Evolutionary conservation across 2,329 filamentous ascomycete species (phyloP).

Genomic region (Whalleya microplaca): DNA sequence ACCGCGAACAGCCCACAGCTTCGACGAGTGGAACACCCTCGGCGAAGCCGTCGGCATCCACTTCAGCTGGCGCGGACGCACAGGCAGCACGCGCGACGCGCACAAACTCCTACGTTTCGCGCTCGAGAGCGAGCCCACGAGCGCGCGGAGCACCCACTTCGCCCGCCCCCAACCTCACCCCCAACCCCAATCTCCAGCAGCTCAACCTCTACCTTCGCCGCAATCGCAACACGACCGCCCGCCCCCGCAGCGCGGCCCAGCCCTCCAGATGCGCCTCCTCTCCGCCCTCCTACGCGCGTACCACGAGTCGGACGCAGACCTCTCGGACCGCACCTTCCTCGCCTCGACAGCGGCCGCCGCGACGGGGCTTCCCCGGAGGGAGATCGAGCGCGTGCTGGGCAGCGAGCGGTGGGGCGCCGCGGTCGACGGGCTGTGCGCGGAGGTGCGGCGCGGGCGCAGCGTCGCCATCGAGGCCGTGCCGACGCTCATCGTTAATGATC

Average conservation of each 20-base stretch:
- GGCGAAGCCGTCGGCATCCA: constrained; percentile 43
- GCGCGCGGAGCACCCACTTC: constrained; percentile 31
- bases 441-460: constrained; percentile 33
- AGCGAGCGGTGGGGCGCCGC: constrained; percentile 41
- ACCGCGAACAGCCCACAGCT: constrained; percentile 31
- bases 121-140: constrained; percentile 34
- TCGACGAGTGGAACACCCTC: constrained; percentile 28
- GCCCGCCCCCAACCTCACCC: not conserved
- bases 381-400: constrained; percentile 21
- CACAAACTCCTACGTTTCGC: constrained; percentile 53
- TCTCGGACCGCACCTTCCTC: constrained; percentile 47
- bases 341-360: constrained; percentile 38
- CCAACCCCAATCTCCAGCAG: too few relatives aligned
- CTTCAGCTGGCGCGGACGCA: constrained; percentile 46
- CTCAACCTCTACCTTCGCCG: too few relatives aligned
- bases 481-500: constrained; percentile 71
- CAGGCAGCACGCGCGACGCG: constrained; percentile 49
- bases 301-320: constrained; percentile 47
- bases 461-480: constrained; percentile 66
- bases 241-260: constrained; percentile 28
- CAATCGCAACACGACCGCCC: constrained; percentile 4
- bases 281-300: constrained; percentile 46
- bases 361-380: constrained; percentile 26
- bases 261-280: constrained; percentile 45
- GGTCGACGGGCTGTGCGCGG: constrained; percentile 31